A percentile compares a stretch with the other conserved stretches of the same genome.
Conservation (phyloP, 257 asterid species). For the Fraxinus quadrangulata region DNA sequence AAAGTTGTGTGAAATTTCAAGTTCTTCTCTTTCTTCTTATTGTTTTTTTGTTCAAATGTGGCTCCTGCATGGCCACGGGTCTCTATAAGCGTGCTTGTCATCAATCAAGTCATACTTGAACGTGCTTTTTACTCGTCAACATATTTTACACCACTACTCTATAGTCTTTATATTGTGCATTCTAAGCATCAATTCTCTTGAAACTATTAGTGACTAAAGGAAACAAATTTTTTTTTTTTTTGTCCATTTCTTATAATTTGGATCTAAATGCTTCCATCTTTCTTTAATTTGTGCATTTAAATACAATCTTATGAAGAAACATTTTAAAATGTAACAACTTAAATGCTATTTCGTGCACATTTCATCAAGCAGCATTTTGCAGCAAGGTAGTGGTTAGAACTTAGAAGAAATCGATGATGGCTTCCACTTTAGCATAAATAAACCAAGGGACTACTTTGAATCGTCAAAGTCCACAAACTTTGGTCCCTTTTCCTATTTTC, state of each 20-base stretch:
- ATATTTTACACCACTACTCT: background rate
- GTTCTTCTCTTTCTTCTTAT: too few species aligned
- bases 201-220: background rate
- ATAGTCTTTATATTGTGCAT: background rate
- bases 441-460: slow-evolving; percentile 20
- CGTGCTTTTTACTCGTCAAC: too few species aligned
- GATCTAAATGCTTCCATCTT: too few species aligned
- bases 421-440: background rate
- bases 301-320: too few species aligned
- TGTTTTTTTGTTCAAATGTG: too few species aligned
- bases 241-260: too few species aligned
- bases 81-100: too few species aligned
- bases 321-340: background rate
- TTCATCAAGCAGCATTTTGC: slow-evolving; percentile 5
- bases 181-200: background rate
- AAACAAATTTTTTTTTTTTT: too few species aligned
- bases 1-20: too few species aligned
- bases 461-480: slow-evolving; percentile 23
- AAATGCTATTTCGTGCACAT: slow-evolving; percentile 22
- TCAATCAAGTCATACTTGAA: too few species aligned
- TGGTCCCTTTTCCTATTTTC: slow-evolving; percentile 11
- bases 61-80: too few species aligned
- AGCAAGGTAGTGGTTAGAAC: background rate
- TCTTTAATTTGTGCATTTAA: background rate
- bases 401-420: background rate